Evolutionary conservation across 768 basidiomycete genomes (phyloP).

Genomic region (Auricularia sp.): DNA sequence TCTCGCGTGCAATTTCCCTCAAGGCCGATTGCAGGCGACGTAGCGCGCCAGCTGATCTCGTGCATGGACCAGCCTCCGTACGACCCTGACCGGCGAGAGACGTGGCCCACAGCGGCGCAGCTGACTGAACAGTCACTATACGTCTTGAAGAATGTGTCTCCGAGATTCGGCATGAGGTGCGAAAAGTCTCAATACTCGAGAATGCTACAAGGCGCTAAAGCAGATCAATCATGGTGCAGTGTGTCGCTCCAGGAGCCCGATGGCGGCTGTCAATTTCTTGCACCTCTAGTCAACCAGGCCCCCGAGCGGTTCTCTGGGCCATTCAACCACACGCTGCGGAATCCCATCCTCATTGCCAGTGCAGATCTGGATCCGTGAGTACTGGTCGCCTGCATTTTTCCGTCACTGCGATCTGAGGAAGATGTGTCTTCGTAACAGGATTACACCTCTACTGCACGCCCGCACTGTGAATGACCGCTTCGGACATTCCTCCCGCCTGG

Average conservation of each 20-base stretch:
- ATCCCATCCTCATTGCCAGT: background rate
- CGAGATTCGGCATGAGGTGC: background rate
- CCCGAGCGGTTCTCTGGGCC: background rate
- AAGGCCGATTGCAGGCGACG: background rate
- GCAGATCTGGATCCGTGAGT: background rate
- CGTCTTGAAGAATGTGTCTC: constrained; percentile 4
- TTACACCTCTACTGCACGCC: background rate
- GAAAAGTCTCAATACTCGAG: background rate
- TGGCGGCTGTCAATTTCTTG: background rate
- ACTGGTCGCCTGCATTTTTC: too few relatives aligned
- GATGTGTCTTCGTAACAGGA: background rate
- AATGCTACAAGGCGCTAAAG: background rate
- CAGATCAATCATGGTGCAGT: background rate
- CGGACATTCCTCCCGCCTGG: background rate
- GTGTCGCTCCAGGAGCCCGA: background rate
- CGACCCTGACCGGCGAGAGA: background rate
- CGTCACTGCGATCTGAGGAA: background rate
- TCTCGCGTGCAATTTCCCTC: background rate
- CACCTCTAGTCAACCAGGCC: background rate
- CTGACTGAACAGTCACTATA: constrained; percentile 5
- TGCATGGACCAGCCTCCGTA: constrained; percentile 10
- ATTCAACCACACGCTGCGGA: background rate
- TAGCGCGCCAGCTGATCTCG: constrained; percentile 9
- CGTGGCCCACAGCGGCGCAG: constrained; percentile 6
- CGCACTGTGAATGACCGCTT: background rate